Evolutionary conservation across 148 eudicot genomes (phyloP).

Genomic region (Rhododendron henanense): DNA sequence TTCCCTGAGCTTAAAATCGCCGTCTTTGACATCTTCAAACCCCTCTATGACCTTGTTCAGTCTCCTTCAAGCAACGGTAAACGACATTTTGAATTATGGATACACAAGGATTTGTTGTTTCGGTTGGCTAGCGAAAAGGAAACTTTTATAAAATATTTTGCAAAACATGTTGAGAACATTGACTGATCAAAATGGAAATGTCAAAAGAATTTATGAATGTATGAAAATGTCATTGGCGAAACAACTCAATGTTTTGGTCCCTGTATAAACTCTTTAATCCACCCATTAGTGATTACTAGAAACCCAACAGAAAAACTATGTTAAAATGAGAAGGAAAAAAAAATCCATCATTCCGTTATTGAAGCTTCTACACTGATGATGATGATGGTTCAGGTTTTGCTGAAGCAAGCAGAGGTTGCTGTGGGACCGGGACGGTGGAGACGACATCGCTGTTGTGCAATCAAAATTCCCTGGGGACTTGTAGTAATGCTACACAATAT

Average conservation of each 20-base stretch:
- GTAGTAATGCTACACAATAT: constrained; percentile 72
- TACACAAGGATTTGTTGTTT: not conserved
- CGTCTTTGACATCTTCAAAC: constrained; percentile 75
- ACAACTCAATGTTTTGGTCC: not conserved
- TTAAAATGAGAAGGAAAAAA: not conserved
- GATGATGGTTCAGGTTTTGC: constrained; percentile 51
- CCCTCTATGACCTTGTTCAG: constrained; percentile 63
- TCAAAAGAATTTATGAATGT: not conserved
- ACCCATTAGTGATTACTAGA: not conserved
- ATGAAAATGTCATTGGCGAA: not conserved
- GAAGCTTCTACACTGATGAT: not conserved
- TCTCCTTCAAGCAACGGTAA: constrained; percentile 39
- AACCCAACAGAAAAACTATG: not conserved
- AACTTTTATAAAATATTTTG: not conserved
- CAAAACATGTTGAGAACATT: not conserved
- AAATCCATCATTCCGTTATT: not conserved
- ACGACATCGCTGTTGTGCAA: constrained; percentile 82
- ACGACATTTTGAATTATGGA: not conserved
- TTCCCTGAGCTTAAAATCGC: constrained; percentile 70
- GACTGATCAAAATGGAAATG: not conserved
- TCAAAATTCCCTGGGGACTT: constrained; percentile 69
- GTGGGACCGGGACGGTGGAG: constrained; percentile 89
- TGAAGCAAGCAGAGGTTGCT: constrained; percentile 81
- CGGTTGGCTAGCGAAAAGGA: not conserved
- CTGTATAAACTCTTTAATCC: not conserved